Percentiles rank a stretch among this genome's conserved stretches.
These are phyloP conservation scores for Saccharomyces eubayanus DNA, from an alignment of 805 yeast genomes.

Conservation along the genomic window DNA sequence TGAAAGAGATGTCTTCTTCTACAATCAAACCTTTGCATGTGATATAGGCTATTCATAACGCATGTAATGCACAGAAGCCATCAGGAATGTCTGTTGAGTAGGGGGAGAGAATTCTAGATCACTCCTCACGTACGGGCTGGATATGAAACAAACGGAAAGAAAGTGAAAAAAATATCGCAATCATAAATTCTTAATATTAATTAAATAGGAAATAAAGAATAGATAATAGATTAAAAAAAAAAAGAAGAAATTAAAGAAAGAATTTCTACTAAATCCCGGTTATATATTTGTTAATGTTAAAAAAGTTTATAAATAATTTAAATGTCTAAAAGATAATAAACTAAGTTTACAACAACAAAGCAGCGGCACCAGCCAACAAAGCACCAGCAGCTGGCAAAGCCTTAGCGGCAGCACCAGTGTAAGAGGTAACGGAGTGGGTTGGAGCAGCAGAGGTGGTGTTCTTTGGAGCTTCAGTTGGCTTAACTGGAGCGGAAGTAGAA, in stretches of 20 bases:
- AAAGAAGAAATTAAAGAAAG: not conserved
- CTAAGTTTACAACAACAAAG: slow-evolving; percentile 37
- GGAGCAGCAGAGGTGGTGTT: slow-evolving; percentile 7
- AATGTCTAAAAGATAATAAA: slow-evolving; percentile 4
- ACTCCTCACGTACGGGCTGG: too few species aligned
- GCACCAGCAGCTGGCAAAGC: slow-evolving; percentile 43
- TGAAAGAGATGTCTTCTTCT: too few species aligned
- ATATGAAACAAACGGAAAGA: too few species aligned
- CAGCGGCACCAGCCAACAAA: slow-evolving; percentile 42
- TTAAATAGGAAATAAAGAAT: not conserved
- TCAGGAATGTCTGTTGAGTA: too few species aligned
- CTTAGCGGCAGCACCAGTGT: slow-evolving; percentile 39
- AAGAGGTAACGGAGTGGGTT: slow-evolving; percentile 24
- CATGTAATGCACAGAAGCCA: too few species aligned
- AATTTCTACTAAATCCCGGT: not conserved
- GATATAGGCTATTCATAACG: too few species aligned
- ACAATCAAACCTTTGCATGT: too few species aligned
- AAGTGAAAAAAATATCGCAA: not conserved
- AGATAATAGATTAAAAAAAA: not conserved
- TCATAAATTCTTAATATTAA: not conserved
- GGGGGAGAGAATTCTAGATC: too few species aligned
- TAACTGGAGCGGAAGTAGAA: not conserved
- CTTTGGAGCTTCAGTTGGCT: slow-evolving; percentile 5
- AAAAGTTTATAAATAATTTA: not conserved
- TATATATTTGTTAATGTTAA: not conserved